Conservation (phyloP, 495 filamentous ascomycete species). For the Aspergillus homomorphus region DNA sequence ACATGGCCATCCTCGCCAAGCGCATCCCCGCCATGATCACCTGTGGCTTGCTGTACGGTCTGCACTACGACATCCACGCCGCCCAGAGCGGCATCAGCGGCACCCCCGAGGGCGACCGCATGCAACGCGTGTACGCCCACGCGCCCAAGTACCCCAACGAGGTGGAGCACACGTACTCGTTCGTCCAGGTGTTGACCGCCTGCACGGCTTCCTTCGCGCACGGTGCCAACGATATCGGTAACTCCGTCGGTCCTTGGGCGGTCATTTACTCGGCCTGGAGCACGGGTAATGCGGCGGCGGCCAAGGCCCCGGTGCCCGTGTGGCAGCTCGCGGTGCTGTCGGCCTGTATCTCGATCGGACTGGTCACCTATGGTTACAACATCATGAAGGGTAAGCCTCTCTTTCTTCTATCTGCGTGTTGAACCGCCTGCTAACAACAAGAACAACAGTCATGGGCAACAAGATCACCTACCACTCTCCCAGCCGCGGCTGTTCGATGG, state of each 20-base stretch:
- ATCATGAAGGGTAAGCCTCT: constrained; percentile 57
- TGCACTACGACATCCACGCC: constrained; percentile 71
- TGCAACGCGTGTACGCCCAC: constrained; percentile 55
- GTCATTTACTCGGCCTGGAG: constrained; percentile 67
- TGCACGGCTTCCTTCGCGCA: constrained; percentile 75
- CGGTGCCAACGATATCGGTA: constrained; percentile 76
- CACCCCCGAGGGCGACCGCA: constrained; percentile 64
- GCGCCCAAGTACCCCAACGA: constrained; percentile 69
- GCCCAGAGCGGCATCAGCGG: constrained; percentile 61
- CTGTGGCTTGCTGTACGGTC: constrained; percentile 58
- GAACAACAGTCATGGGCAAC: constrained; percentile 56
- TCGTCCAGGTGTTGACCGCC: constrained; percentile 71
- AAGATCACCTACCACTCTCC: constrained; percentile 66
- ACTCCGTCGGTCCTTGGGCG: constrained; percentile 71
- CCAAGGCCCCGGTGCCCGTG: constrained; percentile 54
- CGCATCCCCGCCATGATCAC: constrained; percentile 59
- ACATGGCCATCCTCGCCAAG: constrained; percentile 55
- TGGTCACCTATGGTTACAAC: constrained; percentile 65
- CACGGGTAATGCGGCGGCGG: constrained; percentile 42
- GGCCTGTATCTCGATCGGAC: constrained; percentile 52
- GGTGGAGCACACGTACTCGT: constrained; percentile 73
- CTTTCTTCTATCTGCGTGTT: background rate
- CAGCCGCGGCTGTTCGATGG: constrained; percentile 60
- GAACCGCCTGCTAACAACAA: constrained; percentile 29
- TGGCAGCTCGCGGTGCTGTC: constrained; percentile 59